Percentiles rank a stretch among this genome's conserved stretches.
phyloP scores from a whole-genome alignment of 73 alveolate genomes.

The Uronychia setigera region DNA sequence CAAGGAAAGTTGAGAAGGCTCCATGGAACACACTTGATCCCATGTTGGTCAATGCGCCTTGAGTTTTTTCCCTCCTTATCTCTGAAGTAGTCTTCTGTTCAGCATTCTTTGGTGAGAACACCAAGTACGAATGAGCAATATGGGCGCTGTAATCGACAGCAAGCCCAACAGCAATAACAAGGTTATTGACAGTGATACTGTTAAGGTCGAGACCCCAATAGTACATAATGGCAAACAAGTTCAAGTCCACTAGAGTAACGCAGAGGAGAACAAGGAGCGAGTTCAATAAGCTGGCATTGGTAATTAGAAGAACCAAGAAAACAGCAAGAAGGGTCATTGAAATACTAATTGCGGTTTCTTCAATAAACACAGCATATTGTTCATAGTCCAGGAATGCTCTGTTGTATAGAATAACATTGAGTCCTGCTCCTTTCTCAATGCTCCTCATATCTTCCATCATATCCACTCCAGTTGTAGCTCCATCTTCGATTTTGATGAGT shows the following conservation, averaged over 20 bases:
- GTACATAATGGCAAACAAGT: background rate
- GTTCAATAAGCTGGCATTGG: background rate
- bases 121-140: background rate
- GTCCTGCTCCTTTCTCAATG: background rate
- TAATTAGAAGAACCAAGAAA: constrained; percentile 11
- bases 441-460: background rate
- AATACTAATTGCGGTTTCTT: constrained; percentile 23
- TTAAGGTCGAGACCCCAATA: constrained; percentile 3
- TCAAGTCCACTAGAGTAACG: background rate
- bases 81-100: background rate
- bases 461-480: background rate
- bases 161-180: constrained; percentile 2
- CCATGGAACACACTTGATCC: constrained; percentile 6
- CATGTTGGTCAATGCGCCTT: background rate
- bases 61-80: background rate
- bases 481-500: background rate
- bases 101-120: background rate
- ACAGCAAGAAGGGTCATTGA: constrained; percentile 30
- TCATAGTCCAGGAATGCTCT: background rate
- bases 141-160: constrained; percentile 21
- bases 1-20: constrained; percentile 6
- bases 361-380: constrained; percentile 6
- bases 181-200: background rate
- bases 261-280: background rate
- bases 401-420: background rate